Percentiles rank a stretch among this genome's conserved stretches.
Conservation (phyloP, 495 filamentous ascomycete species). For the Penicillium desertorum region DNA sequence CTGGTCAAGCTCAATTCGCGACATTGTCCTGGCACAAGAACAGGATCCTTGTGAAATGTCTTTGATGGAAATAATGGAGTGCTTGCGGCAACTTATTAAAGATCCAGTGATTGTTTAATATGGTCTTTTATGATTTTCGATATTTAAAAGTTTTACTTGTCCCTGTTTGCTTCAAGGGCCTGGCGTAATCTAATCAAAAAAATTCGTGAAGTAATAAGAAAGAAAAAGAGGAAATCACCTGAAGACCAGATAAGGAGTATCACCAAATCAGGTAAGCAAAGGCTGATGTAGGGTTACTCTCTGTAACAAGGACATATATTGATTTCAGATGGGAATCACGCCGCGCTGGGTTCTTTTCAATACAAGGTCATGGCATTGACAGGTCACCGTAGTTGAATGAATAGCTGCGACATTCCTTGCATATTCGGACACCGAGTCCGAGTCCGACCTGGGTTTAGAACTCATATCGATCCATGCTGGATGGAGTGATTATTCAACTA, state of each 20-base stretch:
- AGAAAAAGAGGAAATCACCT: background rate
- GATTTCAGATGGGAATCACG: background rate
- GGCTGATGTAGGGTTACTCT: background rate
- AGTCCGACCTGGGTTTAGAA: constrained; percentile 10
- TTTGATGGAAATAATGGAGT: constrained; percentile 23
- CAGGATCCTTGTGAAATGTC: constrained; percentile 5
- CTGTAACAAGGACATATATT: background rate
- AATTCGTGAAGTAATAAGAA: background rate
- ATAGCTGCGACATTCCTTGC: background rate
- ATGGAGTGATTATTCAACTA: background rate
- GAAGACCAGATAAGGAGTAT: background rate
- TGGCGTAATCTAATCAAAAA: background rate
- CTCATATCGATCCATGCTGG: background rate
- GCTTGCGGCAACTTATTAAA: constrained; percentile 18
- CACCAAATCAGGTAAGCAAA: background rate
- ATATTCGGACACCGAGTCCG: constrained; percentile 22
- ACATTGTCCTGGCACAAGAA: constrained; percentile 21
- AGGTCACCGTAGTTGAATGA: background rate
- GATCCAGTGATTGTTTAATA: constrained; percentile 10
- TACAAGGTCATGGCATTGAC: background rate
- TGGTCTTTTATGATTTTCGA: background rate
- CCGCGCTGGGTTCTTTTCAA: background rate
- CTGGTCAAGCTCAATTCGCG: constrained; percentile 13
- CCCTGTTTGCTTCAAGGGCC: background rate
- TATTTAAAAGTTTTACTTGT: background rate